A percentile compares a stretch with the other conserved stretches of the same genome.
Evolutionary conservation across 2,329 filamentous ascomycete genomes (phyloP).

Genomic region (Nemania sp.): DNA sequence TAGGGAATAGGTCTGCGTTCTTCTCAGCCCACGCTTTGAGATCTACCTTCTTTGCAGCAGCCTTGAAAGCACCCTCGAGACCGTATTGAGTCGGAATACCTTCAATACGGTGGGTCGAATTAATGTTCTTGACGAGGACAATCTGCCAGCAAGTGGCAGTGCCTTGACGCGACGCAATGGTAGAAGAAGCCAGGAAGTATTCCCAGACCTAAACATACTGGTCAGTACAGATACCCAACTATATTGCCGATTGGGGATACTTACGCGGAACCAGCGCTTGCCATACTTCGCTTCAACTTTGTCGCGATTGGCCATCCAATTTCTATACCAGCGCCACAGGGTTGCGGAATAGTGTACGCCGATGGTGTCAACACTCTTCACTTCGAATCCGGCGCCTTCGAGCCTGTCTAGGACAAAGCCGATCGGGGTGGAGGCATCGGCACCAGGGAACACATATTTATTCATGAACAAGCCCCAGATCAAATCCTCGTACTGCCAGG

Average conservation of each 20-base stretch:
- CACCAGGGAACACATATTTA: slow-evolving; percentile 98
- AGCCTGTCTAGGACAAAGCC: slow-evolving; percentile 87
- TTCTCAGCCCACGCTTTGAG: slow-evolving; percentile 51
- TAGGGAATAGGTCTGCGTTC: slow-evolving; percentile 52
- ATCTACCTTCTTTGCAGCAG: slow-evolving; percentile 49
- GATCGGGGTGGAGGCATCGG: slow-evolving; percentile 93
- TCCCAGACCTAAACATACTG: slow-evolving; percentile 70
- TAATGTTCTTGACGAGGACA: slow-evolving; percentile 83
- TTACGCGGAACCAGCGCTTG: slow-evolving; percentile 91
- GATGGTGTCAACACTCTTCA: slow-evolving; percentile 92
- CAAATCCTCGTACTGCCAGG: slow-evolving; percentile 98
- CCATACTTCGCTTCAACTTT: slow-evolving; percentile 97
- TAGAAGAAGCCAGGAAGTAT: slow-evolving; percentile 82
- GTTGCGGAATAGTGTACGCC: slow-evolving; percentile 98
- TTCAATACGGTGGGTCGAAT: slow-evolving; percentile 81
- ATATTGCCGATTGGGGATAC: slow-evolving; percentile 51
- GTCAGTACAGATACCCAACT: slow-evolving; percentile 34
- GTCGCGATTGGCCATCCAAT: slow-evolving; percentile 94
- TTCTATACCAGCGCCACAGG: slow-evolving; percentile 97
- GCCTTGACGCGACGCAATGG: slow-evolving; percentile 81
- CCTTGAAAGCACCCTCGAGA: slow-evolving; percentile 69
- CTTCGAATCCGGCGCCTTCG: slow-evolving; percentile 87
- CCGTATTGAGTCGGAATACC: slow-evolving; percentile 75
- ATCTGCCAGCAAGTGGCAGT: slow-evolving; percentile 83
- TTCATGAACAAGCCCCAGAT: slow-evolving; percentile 99